Conservation (phyloP, 2,329 filamentous ascomycete species). For the Penicillium polonicum region DNA sequence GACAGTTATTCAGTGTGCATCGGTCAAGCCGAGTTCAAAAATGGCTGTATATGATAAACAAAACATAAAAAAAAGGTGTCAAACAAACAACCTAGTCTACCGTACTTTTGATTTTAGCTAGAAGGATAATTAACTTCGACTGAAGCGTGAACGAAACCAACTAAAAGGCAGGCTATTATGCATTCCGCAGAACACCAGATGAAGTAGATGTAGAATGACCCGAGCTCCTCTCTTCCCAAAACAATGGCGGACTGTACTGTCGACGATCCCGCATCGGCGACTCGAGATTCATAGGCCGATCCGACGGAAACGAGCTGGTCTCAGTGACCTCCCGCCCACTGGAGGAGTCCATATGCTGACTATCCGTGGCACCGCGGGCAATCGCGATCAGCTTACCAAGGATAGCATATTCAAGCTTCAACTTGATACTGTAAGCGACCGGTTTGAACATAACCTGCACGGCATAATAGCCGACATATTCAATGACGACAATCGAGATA, state of each 20-base stretch:
- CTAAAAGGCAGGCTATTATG: not conserved
- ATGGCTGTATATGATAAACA: no score
- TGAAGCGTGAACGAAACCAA: no score
- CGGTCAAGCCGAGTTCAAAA: no score
- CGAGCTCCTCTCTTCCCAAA: not conserved
- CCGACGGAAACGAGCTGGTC: conserved; percentile 11
- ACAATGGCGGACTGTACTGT: conserved; percentile 16
- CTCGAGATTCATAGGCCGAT: not conserved
- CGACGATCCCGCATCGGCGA: conserved; percentile 1
- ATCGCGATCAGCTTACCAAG: conserved; percentile 46
- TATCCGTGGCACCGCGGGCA: conserved; percentile 13
- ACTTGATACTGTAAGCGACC: conserved; percentile 39
- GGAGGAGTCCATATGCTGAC: conserved; percentile 16
- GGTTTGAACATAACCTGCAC: conserved; percentile 45
- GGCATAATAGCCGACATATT: conserved; percentile 41
- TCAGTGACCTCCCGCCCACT: conserved; percentile 15
- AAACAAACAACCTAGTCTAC: no score
- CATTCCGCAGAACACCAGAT: not conserved
- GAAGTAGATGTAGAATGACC: not conserved
- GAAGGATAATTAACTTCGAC: no score
- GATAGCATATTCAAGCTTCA: conserved; percentile 57
- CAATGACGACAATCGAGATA: conserved; percentile 41
- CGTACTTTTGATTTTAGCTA: no score
- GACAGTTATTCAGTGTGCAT: no score
- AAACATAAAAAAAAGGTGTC: no score